Evolutionary conservation across 495 filamentous ascomycete species (phyloP), one percentile per base, ranked within the genome.

Genomic region (Melanomma pulvis-pyrius): DNA sequence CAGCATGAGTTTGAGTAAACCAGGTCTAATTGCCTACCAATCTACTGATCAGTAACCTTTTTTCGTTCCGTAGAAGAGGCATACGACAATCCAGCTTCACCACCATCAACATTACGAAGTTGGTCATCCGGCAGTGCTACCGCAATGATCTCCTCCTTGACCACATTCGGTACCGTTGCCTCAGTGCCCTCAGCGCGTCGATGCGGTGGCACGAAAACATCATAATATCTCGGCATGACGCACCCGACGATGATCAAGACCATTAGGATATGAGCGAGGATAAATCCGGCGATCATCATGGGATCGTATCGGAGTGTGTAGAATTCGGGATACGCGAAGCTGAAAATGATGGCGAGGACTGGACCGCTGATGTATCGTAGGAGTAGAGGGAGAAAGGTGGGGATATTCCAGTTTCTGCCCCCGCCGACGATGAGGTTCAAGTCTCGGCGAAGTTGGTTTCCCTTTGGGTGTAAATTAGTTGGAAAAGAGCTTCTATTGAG

Each of bases 271-370:
- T 79, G 75, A 6, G 76, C 68, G 29, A 79, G 50, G 22, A 73
- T 76, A 44, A 80, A 80, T 0, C 77, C 78, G 12, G 73, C 54
- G 26, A 80, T 75, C 71, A 75, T 74, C 51, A 79, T 61, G 11
- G 78, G 77, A 54, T 79, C 77, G 61, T 77, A 74, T 12, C 74
- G 74, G 50, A 76, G 58, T 1, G 71, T 73, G 34, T 76, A 69
- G 50, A 80, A 79, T 39, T 76, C 72, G 0, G 76, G 76, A 58
- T 78, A 80, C 21, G 78, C 73, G 60, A 80, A 79, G 52, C 73
- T 76, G 61, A 78, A 79, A 32, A 80, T 74, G 24, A 79, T 79
- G 29, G 70, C 72, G 5, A 79, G 68, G 48, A 77, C 70, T 2
- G 76, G 78, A 8, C 71, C 77, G 57, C 73, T 73, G 54, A 79